These are phyloP conservation scores for Coemansia sp. DNA, from an alignment of 192 early-diverging fungal species.

Conservation along the genomic window DNA sequence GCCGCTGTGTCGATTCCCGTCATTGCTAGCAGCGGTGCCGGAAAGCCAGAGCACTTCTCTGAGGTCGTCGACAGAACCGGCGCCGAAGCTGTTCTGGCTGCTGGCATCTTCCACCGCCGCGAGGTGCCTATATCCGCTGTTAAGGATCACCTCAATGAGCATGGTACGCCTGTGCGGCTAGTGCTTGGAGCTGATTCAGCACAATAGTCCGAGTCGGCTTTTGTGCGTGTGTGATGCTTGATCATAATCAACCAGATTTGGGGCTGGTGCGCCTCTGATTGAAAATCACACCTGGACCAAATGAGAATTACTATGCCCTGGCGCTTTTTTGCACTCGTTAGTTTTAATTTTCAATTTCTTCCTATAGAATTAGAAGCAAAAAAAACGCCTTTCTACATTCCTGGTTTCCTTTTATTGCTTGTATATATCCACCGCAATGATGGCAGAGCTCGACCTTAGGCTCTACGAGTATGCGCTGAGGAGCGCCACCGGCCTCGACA, in stretches of 20 bases:
- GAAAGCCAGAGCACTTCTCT: conserved; percentile 81
- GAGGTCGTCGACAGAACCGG: conserved; percentile 82
- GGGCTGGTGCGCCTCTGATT: too few species aligned
- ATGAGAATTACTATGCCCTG: too few species aligned
- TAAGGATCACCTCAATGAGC: conserved; percentile 69
- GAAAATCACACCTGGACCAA: too few species aligned
- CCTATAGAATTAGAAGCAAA: not conserved
- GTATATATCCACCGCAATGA: not conserved
- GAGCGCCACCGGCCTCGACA: conserved; percentile 21
- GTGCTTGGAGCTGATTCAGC: not conserved
- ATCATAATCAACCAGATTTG: too few species aligned
- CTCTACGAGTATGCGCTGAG: conserved; percentile 27
- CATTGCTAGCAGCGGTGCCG: conserved; percentile 97
- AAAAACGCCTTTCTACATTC: too few species aligned
- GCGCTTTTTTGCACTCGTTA: too few species aligned
- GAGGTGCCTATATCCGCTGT: conserved; percentile 90
- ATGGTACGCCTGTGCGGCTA: conserved; percentile 59
- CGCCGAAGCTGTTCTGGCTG: conserved; percentile 96
- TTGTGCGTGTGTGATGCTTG: not conserved
- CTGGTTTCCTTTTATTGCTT: not conserved
- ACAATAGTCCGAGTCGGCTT: not conserved
- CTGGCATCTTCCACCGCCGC: conserved; percentile 96
- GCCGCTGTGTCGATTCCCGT: conserved; percentile 87
- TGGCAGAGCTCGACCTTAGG: conserved; percentile 16
- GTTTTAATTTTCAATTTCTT: too few species aligned